A percentile compares a stretch with the other conserved stretches of the same genome.
Conservation (phyloP, 163 green algal species). For the Scenedesmus sp. region DNA sequence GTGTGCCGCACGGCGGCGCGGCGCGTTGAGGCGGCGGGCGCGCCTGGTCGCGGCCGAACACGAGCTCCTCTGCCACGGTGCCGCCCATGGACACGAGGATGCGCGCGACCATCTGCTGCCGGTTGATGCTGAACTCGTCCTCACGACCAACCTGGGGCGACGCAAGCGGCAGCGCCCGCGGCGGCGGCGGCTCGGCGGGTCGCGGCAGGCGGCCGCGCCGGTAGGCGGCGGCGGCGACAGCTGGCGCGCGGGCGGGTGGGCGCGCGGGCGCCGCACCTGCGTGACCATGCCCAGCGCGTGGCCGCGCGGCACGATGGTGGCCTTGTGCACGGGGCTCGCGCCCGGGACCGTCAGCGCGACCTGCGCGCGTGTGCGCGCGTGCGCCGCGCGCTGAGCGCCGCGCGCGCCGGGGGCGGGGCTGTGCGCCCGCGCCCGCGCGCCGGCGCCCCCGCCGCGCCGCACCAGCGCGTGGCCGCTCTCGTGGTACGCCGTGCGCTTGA, state of each 20-base stretch:
- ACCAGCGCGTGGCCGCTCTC: constrained; percentile 96
- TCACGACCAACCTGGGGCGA: constrained; percentile 80
- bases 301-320: constrained; percentile 96
- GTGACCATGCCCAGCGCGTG: constrained; percentile 95
- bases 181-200: too few species aligned
- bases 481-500: constrained; percentile 94
- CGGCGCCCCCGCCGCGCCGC: background rate
- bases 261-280: constrained; percentile 66
- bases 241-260: too few species aligned
- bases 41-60: constrained; percentile 85
- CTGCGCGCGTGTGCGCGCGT: background rate
- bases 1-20: too few species aligned
- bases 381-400: background rate
- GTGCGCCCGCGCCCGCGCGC: background rate
- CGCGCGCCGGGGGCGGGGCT: too few species aligned
- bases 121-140: constrained; percentile 87
- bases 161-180: constrained; percentile 2
- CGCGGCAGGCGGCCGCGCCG: background rate
- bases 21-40: too few species aligned
- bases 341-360: constrained; percentile 82
- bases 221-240: too few species aligned
- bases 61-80: constrained; percentile 94
- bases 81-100: constrained; percentile 96
- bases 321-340: constrained; percentile 91
- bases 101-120: constrained; percentile 86